Conservation (phyloP, 495 filamentous ascomycete species). For the Rhypophila decipiens region DNA sequence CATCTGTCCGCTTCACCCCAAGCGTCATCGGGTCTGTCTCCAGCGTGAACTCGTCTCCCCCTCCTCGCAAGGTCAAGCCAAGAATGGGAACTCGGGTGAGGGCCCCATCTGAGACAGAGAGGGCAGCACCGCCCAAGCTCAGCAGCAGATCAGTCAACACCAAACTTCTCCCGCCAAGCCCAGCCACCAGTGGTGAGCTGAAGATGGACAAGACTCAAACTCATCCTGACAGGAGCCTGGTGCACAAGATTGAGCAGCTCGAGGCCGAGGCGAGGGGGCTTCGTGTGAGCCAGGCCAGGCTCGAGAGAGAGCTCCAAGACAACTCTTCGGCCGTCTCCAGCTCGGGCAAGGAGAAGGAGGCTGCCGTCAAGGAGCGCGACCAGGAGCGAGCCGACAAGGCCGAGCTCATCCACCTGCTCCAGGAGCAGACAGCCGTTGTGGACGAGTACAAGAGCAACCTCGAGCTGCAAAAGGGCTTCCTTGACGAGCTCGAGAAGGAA, state of each 20-base stretch:
- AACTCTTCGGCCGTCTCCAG: conserved; percentile 11
- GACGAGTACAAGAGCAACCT: conserved; percentile 39
- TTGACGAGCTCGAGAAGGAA: conserved; percentile 28
- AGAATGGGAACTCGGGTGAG: conserved; percentile 22
- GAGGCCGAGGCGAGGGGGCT: conserved; percentile 33
- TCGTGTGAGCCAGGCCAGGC: conserved; percentile 26
- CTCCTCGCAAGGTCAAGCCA: conserved; percentile 23
- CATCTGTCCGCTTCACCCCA: conserved; percentile 25
- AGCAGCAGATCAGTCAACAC: conserved; percentile 27
- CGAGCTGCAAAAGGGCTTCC: conserved; percentile 28
- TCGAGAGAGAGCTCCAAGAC: conserved; percentile 28
- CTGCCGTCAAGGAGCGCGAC: conserved; percentile 27
- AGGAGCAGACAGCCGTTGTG: conserved; percentile 34
- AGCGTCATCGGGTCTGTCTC: conserved; percentile 27
- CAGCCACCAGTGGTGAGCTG: conserved; percentile 7
- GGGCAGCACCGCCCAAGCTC: conserved; percentile 14
- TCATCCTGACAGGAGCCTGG: conserved; percentile 17
- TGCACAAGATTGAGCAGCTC: conserved; percentile 34
- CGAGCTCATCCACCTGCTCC: conserved; percentile 16
- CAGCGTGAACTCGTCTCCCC: conserved; percentile 24
- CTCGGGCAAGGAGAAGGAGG: conserved; percentile 8
- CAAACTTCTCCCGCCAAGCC: conserved; percentile 18
- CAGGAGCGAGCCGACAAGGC: conserved; percentile 17
- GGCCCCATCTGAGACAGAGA: conserved; percentile 20
- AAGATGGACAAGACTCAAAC: conserved; percentile 3